phyloP scores from a whole-genome alignment of 768 basidiomycete species.

The Coprinellus aureogranulatus region DNA sequence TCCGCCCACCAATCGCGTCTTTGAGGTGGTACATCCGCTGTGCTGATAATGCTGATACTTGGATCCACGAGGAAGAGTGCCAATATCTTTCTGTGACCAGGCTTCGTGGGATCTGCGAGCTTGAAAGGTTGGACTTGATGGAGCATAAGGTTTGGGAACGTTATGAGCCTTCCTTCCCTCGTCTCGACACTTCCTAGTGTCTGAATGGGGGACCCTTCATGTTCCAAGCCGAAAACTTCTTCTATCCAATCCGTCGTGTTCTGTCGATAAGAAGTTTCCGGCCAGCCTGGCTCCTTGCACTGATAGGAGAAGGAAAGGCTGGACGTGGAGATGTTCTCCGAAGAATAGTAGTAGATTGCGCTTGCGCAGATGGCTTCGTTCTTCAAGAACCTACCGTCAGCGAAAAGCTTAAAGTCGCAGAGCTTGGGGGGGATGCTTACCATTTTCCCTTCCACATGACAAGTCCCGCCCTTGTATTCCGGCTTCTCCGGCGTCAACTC shows the following conservation, averaged over 20 bases:
- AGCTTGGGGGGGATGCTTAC: slow-evolving; percentile 9
- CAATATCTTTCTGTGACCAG: slow-evolving; percentile 40
- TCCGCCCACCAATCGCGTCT: slow-evolving; percentile 27
- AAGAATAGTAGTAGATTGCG: slow-evolving; percentile 27
- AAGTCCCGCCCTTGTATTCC: slow-evolving; percentile 14
- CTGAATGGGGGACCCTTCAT: slow-evolving; percentile 13
- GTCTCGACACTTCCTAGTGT: slow-evolving; percentile 27
- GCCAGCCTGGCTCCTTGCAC: neutral
- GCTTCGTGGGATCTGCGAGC: slow-evolving; percentile 31
- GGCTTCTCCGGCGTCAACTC: slow-evolving; percentile 18
- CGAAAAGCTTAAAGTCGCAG: neutral
- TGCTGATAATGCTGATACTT: slow-evolving; percentile 20
- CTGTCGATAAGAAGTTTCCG: slow-evolving; percentile 16
- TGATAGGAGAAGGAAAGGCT: slow-evolving; percentile 16
- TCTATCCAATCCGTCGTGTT: slow-evolving; percentile 20
- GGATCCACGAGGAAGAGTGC: slow-evolving; percentile 39
- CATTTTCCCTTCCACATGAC: slow-evolving; percentile 19
- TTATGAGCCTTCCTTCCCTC: slow-evolving; percentile 25
- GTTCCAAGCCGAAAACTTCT: neutral
- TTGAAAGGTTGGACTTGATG: slow-evolving; percentile 34
- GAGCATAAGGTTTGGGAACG: slow-evolving; percentile 38
- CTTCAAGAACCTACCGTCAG: slow-evolving; percentile 22
- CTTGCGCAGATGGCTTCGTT: slow-evolving; percentile 26
- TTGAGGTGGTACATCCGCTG: slow-evolving; percentile 26
- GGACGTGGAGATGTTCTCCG: slow-evolving; percentile 29